Evolutionary conservation across 805 yeast species (phyloP).

Genomic region (Limtongia smithiae): DNA sequence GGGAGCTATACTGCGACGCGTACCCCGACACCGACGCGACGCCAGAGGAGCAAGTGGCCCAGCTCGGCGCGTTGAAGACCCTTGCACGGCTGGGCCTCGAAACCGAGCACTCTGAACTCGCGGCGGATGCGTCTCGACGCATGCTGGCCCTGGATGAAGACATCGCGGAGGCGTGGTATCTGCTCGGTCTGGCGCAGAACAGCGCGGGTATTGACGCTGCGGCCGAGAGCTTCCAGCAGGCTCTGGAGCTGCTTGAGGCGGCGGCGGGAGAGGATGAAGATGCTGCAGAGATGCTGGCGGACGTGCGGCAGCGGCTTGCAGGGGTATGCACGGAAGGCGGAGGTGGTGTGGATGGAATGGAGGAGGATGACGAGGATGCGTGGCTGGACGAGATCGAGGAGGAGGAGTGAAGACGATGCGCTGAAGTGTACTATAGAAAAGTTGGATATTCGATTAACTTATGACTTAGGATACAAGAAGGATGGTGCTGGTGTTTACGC

Average conservation of each 20-base stretch:
- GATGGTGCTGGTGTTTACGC: neutral
- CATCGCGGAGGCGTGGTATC: constrained; percentile 73
- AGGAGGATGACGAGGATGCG: constrained; percentile 16
- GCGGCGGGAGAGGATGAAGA: constrained; percentile 2
- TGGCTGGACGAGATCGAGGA: constrained; percentile 26
- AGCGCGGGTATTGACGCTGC: neutral
- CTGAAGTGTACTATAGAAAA: no score
- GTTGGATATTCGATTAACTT: no score
- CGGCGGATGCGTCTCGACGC: constrained; percentile 59
- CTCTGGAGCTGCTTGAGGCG: constrained; percentile 8
- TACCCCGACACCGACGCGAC: constrained; percentile 35
- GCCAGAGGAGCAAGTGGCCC: constrained; percentile 40
- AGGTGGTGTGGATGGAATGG: neutral
- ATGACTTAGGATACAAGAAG: no score
- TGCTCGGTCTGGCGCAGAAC: constrained; percentile 67
- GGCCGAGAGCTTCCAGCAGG: constrained; percentile 11
- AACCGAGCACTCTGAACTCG: constrained; percentile 64
- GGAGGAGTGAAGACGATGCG: no score
- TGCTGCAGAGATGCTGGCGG: constrained; percentile 17
- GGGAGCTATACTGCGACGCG: constrained; percentile 62
- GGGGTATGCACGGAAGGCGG: constrained; percentile 3
- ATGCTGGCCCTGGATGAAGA: constrained; percentile 80
- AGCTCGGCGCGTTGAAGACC: constrained; percentile 69
- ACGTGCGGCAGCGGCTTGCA: constrained; percentile 3
- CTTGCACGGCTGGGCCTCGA: constrained; percentile 75